These are phyloP conservation scores for Lophiostoma macrostomum DNA, from an alignment of 495 filamentous ascomycete species.

Conservation along the genomic window DNA sequence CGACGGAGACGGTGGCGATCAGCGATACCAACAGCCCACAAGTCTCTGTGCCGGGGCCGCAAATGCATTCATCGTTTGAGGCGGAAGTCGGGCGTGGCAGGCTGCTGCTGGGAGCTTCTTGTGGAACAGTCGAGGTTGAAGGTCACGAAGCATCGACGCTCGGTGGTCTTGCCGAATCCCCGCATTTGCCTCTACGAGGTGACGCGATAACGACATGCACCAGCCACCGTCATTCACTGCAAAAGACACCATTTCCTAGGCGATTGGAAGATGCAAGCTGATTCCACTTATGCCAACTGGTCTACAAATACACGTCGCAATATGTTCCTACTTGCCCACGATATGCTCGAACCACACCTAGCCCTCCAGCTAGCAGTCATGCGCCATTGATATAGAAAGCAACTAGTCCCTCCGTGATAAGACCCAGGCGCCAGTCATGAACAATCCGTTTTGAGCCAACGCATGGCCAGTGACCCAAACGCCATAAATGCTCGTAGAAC, in stretches of 20 bases:
- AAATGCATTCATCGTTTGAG: slow-evolving; percentile 27
- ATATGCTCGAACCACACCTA: background rate
- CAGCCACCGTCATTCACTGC: no score
- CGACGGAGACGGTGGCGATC: slow-evolving; percentile 14
- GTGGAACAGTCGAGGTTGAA: background rate
- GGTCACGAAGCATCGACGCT: slow-evolving; percentile 2
- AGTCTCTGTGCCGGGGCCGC: slow-evolving; percentile 19
- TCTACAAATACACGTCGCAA: slow-evolving; percentile 11
- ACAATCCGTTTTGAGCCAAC: background rate
- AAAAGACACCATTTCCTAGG: no score
- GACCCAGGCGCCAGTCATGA: background rate
- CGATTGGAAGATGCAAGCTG: no score
- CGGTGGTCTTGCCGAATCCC: slow-evolving; percentile 11
- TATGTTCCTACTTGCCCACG: background rate
- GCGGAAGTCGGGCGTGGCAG: background rate
- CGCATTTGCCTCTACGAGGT: slow-evolving; percentile 7
- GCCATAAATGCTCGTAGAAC: slow-evolving; percentile 13
- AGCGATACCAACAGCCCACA: slow-evolving; percentile 23
- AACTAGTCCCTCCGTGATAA: background rate
- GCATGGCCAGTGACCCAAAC: slow-evolving; percentile 12
- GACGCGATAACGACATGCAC: slow-evolving; percentile 17
- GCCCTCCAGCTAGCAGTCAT: background rate
- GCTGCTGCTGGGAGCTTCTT: background rate
- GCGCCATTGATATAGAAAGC: slow-evolving; percentile 1
- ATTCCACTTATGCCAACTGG: background rate